phyloP scores from a whole-genome alignment of 2,329 filamentous ascomycete genomes.

The Hypocreales sp. region DNA sequence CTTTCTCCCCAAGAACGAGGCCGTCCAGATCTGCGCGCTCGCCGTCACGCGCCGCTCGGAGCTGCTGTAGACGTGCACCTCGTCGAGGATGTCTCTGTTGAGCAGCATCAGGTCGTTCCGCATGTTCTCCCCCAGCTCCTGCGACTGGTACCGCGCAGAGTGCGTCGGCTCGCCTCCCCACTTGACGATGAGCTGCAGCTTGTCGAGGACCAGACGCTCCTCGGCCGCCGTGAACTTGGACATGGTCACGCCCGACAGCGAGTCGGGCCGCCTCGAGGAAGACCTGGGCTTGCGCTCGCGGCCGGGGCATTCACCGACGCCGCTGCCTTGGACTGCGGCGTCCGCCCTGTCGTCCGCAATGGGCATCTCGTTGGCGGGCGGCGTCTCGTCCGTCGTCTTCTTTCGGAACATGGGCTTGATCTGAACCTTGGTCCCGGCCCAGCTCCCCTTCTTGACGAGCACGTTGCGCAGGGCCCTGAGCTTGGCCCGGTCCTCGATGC shows the following conservation, averaged over 20 bases:
- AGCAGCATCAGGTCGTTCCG: conserved; percentile 84
- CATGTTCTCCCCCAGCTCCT: conserved; percentile 91
- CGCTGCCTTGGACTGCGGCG: conserved; percentile 7
- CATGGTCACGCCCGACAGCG: conserved; percentile 77
- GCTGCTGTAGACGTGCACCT: conserved; percentile 90
- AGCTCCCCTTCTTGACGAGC: conserved; percentile 79
- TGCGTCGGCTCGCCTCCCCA: conserved; percentile 98
- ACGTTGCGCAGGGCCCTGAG: conserved; percentile 76
- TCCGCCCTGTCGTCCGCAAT: conserved; percentile 14
- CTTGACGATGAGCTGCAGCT: conserved; percentile 93
- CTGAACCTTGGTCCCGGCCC: conserved; percentile 94
- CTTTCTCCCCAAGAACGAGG: conserved; percentile 75
- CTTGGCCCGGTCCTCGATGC: conserved; percentile 73
- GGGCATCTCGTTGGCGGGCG: conserved; percentile 19
- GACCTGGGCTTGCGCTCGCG: conserved; percentile 5
- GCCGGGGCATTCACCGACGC: conserved; percentile 8
- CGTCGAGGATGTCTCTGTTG: conserved; percentile 81
- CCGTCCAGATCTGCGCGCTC: conserved; percentile 91
- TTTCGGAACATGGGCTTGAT: conserved; percentile 99
- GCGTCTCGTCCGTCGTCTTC: conserved; percentile 50
- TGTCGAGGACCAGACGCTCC: conserved; percentile 85
- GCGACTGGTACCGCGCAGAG: conserved; percentile 87
- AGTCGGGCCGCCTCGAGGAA: conserved; percentile 56
- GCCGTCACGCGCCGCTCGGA: conserved; percentile 90
- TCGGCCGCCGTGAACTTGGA: conserved; percentile 89